A percentile compares a stretch with the other conserved stretches of the same genome.
phyloP scores from a whole-genome alignment of 23 red algal genomes.

The Gracilaria vermiculophylla region DNA sequence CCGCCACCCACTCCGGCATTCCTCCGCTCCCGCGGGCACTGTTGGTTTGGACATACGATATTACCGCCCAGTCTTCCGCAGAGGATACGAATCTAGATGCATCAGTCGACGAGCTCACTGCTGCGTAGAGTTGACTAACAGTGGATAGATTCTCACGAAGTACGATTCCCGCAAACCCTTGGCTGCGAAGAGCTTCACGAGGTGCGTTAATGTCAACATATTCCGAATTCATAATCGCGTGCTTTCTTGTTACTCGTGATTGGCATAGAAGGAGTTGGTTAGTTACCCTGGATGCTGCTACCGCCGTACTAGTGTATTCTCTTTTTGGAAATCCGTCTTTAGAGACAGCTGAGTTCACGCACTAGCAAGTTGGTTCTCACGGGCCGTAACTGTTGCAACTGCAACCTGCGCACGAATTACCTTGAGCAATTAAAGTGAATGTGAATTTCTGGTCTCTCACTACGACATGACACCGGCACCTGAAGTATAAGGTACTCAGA shows the following conservation, averaged over 20 bases:
- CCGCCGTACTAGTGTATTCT: not conserved
- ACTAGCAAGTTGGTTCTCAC: not conserved
- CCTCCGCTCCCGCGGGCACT: constrained; percentile 35
- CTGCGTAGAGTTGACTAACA: not conserved
- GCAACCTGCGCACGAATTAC: not conserved
- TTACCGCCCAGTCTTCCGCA: constrained; percentile 41
- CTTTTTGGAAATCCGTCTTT: not conserved
- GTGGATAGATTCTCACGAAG: not conserved
- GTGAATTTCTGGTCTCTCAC: not conserved
- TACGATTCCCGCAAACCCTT: not conserved
- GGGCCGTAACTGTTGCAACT: not conserved
- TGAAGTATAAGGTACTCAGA: not conserved
- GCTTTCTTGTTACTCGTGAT: not conserved
- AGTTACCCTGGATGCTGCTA: not conserved
- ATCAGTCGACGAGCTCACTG: not conserved
- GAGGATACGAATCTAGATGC: not conserved
- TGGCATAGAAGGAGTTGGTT: not conserved
- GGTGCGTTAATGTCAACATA: not conserved
- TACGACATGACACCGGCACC: not conserved
- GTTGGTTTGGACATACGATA: constrained; percentile 53
- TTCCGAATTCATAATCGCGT: not conserved
- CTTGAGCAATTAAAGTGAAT: not conserved
- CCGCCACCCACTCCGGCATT: constrained; percentile 56
- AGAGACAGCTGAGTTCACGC: not conserved
- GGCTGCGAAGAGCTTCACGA: constrained; percentile 6